These are phyloP conservation scores for Croton setiger DNA, from an alignment of 441 rosid species.

Conservation along the genomic window DNA sequence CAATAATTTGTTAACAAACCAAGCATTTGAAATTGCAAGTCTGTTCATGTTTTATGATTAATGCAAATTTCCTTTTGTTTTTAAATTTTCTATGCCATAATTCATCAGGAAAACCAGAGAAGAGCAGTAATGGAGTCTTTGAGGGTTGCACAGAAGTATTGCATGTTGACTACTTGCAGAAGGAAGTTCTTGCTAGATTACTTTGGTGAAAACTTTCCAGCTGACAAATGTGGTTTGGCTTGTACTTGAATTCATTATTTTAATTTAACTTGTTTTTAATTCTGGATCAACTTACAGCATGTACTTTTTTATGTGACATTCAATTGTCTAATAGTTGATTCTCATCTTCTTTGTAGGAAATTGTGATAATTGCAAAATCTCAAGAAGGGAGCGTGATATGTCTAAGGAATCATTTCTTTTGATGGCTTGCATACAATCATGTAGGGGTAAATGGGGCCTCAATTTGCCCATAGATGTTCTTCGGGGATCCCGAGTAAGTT, in stretches of 20 bases:
- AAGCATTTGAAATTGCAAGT: constrained; percentile 2
- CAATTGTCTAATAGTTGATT: constrained; percentile 7
- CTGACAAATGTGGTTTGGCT: constrained; percentile 42
- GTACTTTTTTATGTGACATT: background rate
- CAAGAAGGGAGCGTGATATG: constrained; percentile 39
- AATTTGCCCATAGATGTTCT: constrained; percentile 48
- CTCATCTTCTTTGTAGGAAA: constrained; percentile 34
- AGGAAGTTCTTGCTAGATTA: constrained; percentile 48
- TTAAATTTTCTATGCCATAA: constrained; percentile 7
- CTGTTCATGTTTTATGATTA: background rate
- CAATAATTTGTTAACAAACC: constrained; percentile 6
- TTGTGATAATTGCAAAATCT: constrained; percentile 44
- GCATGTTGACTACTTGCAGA: constrained; percentile 42
- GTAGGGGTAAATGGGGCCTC: constrained; percentile 48
- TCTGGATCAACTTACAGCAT: background rate
- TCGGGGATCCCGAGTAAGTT: constrained; percentile 52
- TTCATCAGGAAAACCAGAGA: constrained; percentile 41
- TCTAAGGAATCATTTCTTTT: constrained; percentile 46
- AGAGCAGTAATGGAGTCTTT: constrained; percentile 39
- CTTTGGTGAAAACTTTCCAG: constrained; percentile 39
- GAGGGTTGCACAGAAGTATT: constrained; percentile 41
- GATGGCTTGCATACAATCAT: constrained; percentile 38
- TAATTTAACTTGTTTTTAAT: constrained; percentile 2
- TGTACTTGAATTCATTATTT: constrained; percentile 6
- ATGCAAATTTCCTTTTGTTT: background rate